phyloP scores from a whole-genome alignment of 2,329 filamentous ascomycete genomes.

The Cryphonectria naterciae region DNA sequence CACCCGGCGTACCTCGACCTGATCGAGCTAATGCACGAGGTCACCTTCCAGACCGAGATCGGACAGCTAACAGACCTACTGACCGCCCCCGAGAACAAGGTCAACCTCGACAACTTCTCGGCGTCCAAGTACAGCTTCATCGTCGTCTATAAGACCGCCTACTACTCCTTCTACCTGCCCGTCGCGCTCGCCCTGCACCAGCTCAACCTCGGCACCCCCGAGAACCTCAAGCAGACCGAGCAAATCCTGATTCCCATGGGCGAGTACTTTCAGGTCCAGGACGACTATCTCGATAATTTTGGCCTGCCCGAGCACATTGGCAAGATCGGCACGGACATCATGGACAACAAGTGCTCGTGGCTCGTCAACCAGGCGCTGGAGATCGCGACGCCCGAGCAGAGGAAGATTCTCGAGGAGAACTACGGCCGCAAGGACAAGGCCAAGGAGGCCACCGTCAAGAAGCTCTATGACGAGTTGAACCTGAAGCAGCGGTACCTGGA shows the following conservation, averaged over 20 bases:
- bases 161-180: conserved; percentile 98
- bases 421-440: conserved; percentile 89
- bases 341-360: conserved; percentile 99
- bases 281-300: conserved; percentile 98
- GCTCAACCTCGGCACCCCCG: conserved; percentile 79
- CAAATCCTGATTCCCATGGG: conserved; percentile 95
- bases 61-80: conserved; percentile 94
- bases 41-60: conserved; percentile 90
- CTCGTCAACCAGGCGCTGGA: conserved; percentile 91
- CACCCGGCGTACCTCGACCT: conserved; percentile 90
- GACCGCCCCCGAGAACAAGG: conserved; percentile 90
- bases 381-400: conserved; percentile 81
- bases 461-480: conserved; percentile 82
- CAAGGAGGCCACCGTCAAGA: conserved; percentile 85
- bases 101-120: conserved; percentile 94
- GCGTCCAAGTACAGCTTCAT: conserved; percentile 97
- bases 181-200: conserved; percentile 89
- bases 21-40: conserved; percentile 94
- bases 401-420: conserved; percentile 84
- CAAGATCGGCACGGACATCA: conserved; percentile 98
- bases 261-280: conserved; percentile 99
- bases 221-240: conserved; percentile 87
- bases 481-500: conserved; percentile 82
- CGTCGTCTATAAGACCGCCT: conserved; percentile 99
- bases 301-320: conserved; percentile 90